Base-by-base conservation (phyloP, 1,139 yeast genomes). In the Candida tetrigidarum region DNA sequence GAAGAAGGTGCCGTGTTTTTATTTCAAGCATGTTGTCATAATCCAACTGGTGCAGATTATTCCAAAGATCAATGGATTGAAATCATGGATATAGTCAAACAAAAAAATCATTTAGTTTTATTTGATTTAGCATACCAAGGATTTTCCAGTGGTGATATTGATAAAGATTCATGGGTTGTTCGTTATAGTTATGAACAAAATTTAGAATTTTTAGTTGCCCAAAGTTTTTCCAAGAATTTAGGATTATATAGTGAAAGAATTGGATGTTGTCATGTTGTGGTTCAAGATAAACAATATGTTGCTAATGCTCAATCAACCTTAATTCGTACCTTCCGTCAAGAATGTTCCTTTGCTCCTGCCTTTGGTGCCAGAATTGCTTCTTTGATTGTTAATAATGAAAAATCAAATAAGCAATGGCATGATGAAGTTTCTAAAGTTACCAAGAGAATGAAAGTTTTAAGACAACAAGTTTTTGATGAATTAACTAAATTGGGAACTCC, bases 61-160 rank as follows among this genome's bases (percentile, higher is more conserved):
- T 77, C 88, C 10, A 67, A 67, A 41, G 87, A 83, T 42, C 92
- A 92, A 63, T 92, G 97, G 97, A 71, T 71, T 48, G 65, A 77
- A 57, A 87, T 92, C 42, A 75, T 84, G 52, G 79, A 80, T 41
- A 81, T 84, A 23, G 63, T 88, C 41, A 68, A 78, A 55, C 64
- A 74, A 45, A 75, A 78, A 59, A 67, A 75, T 32, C 76, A 89
- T 58, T 75, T 86, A 57, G 91, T 96, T 8, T 73, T 92, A 56
- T 80, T 92, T 51, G 98, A 92, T 71, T 82, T 87, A 74, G 98
- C 98, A 2, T 92, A 92, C 72, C 97, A 90, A 64, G 98, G 98
- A 6, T 87, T 92, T 62, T 87, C 95, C 40, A 78, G 92, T 7
- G 78, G 78, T 32, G 59, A 64, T 58, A 59, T 61, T 47, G 66